Evolutionary conservation across 345 rosid species (phyloP), one percentile per base, ranked within the genome.

Genomic region (Brassica cretica): DNA sequence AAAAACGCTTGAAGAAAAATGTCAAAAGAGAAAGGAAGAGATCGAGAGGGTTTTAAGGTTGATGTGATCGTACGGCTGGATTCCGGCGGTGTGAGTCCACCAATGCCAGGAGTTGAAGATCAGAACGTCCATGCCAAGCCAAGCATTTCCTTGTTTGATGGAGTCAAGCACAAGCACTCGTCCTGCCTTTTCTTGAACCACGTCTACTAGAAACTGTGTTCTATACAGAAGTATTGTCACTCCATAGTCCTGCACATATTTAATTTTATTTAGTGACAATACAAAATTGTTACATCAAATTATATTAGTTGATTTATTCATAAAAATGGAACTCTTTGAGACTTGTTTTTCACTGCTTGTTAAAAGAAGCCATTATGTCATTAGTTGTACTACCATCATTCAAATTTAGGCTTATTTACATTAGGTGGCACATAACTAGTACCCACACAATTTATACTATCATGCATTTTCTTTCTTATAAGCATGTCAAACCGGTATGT

Each of bases 21-120:
- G 46, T 18, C 8, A 56, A 39, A 35, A 9, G 3, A 39, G 12
- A 32, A 32, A 39, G 46, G 10, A 9, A 16, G 46, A 5, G 11
- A 8, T 5, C 62, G 46, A 2, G 46, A 39, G 46, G 18, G 66
- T 12, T 5, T 5, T 59, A n/a, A 5, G n/a, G 24, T 19, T 44
- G 1, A 16, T 6, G 33, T 27, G 64, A 66, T 58, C 89, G 18
- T 86, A 93, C 96, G 94, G 90, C 56, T 92, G 96, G 46, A 82
- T 69, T 73, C 88, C 83, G 63, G 86, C 90, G 0, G 85, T 84
- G 85, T 90, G 97, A 1, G 90, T 87, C 98, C 98, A 94, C 98
- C 98, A 94, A 56, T 92, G 97, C 98, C 98, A 92, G 0, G 97
- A 65, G 87, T 94, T 94, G 69, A 94, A 92, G 72, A 94, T 81